Conservation (phyloP, 306 rosid genomes). For the Cucumis melo region DNA sequence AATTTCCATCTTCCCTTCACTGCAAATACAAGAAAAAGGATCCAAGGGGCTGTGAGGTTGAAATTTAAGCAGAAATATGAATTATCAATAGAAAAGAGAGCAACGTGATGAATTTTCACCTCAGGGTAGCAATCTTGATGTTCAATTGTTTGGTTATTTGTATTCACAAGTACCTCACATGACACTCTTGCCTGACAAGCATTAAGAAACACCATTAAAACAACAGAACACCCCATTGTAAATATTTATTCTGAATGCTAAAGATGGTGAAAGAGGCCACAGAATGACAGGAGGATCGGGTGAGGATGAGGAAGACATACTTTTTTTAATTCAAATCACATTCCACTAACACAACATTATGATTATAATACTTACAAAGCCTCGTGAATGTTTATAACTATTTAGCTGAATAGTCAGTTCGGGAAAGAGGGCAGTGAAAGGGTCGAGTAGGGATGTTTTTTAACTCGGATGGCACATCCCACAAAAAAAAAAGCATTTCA, state of each 20-base stretch:
- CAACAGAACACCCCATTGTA: neutral
- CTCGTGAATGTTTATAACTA: neutral
- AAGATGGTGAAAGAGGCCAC: neutral
- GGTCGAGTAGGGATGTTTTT: neutral
- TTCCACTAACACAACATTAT: neutral
- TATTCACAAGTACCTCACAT: conserved; percentile 53
- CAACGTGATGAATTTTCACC: conserved; percentile 31
- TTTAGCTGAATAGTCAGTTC: neutral
- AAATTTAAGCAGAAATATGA: neutral
- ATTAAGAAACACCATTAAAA: neutral
- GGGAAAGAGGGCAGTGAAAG: neutral
- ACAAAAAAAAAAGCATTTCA: neutral
- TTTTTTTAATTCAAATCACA: neutral
- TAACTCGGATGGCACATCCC: neutral
- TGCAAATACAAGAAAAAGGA: neutral
- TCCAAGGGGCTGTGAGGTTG: neutral
- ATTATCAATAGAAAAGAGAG: neutral
- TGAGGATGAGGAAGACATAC: neutral
- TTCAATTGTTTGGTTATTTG: conserved; percentile 32
- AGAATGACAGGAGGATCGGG: neutral
- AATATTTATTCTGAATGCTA: neutral
- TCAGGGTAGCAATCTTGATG: conserved; percentile 71
- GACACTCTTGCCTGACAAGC: conserved; percentile 53
- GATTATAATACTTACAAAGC: neutral
- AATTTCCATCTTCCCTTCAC: neutral